Evolutionary conservation across 768 basidiomycete genomes (phyloP), one percentile per base, ranked within the genome.

Genomic region (Cantharellus cinnabarinus): DNA sequence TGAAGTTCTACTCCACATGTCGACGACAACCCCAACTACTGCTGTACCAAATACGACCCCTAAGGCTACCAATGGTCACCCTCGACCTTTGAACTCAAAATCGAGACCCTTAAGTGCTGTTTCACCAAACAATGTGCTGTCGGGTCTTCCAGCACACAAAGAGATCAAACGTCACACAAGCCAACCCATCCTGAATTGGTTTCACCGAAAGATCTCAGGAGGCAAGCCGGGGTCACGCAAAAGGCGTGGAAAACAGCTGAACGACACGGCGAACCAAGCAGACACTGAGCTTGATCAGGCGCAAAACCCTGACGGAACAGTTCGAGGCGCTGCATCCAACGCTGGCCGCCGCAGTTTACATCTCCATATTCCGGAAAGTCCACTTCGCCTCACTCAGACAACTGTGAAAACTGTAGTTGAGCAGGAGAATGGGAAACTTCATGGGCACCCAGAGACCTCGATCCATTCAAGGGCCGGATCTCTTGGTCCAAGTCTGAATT

Each of bases 171-270:
- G 79, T 54, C 79, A 83, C 10, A 42, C 50, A 15, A 83, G 86
- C 68, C 85, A 87, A 67, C 88, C 88, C 4, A 83, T 90, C 64
- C 81, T 90, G 65, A 84, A 86, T 64, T 90, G 88, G 88, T 81
- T 90, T 61, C 87, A 89, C 66, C 80, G 85, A 63, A 90, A 90
- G 69, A 74, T 90, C 10, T 29, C 20, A 29, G 82, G 80, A 41
- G 85, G 85, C 35, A 76, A 81, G 77, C 61, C 65, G 72, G 29
- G 80, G 82, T 68, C 75, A 15, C 7, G 20, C 57, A 59, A 59
- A 58, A 37, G 40, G 41, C 56, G 34, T 15, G 29, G 58, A 20
- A 59, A 38, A 15, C 7, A 20, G 57, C 56, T 48, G 39, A 34
- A 4, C 34, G 39, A 81, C 59, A 70, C 68, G 14, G 69, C 71